Percentiles rank a stretch among this genome's conserved stretches.
Conservation (phyloP, 345 rosid species). For the Corchorus olitorius region DNA sequence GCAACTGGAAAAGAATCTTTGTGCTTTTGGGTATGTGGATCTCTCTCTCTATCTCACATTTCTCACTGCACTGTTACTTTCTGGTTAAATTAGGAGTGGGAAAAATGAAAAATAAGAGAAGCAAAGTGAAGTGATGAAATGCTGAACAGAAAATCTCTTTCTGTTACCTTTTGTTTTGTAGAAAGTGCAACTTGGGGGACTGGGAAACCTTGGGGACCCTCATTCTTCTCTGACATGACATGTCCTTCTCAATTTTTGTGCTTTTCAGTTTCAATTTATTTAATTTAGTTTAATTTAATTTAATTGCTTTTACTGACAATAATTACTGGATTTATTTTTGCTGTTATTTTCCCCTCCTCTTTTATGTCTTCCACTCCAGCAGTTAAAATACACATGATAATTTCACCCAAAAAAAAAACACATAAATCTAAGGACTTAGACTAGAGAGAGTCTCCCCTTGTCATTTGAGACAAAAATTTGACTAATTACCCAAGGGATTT, state of each 20-base stretch:
- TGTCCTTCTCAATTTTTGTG: background rate
- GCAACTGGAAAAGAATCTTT: conserved; percentile 29
- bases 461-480: too few species aligned
- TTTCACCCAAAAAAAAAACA: too few species aligned
- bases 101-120: background rate
- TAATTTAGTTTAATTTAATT: background rate
- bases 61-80: conserved; percentile 14
- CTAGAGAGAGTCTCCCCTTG: too few species aligned
- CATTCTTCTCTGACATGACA: too few species aligned
- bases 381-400: too few species aligned
- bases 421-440: too few species aligned
- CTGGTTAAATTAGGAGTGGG: conserved; percentile 3
- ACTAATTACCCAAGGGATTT: too few species aligned
- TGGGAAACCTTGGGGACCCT: background rate
- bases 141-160: conserved; percentile 13
- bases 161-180: conserved; percentile 17
- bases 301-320: too few species aligned
- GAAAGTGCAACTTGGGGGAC: conserved; percentile 10
- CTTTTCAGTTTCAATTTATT: background rate
- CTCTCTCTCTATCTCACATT: background rate
- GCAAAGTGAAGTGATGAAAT: background rate
- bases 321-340: background rate
- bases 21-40: background rate
- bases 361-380: too few species aligned
- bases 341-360: background rate